A percentile compares a stretch with the other conserved stretches of the same genome.
These are phyloP conservation scores for Plenodomus tracheiphilus DNA, from an alignment of 2,329 filamentous ascomycete species.

Conservation along the genomic window DNA sequence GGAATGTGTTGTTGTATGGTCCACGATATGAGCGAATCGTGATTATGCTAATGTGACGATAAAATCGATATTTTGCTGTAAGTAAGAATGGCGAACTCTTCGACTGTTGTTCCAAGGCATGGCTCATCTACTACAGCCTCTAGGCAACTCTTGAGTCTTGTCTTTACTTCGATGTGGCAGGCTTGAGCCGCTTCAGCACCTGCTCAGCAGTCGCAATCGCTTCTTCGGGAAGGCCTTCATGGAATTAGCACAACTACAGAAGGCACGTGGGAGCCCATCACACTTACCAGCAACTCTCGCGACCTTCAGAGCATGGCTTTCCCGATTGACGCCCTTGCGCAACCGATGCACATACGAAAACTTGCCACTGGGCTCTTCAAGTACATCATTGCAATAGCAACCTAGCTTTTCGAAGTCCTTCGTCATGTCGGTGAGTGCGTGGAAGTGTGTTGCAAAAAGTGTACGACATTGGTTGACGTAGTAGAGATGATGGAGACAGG, in stretches of 20 bases:
- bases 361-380: slow-evolving; percentile 63
- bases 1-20: neutral
- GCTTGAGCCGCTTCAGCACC: slow-evolving; percentile 52
- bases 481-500: slow-evolving; percentile 82
- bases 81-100: neutral
- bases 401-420: slow-evolving; percentile 62
- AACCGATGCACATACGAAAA: slow-evolving; percentile 89
- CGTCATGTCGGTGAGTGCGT: slow-evolving; percentile 78
- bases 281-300: slow-evolving; percentile 71
- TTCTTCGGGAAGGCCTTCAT: slow-evolving; percentile 66
- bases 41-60: neutral
- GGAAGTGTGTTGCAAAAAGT: slow-evolving; percentile 95
- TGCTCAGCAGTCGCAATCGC: slow-evolving; percentile 69
- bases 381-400: slow-evolving; percentile 87
- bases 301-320: slow-evolving; percentile 94
- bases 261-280: neutral
- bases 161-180: neutral
- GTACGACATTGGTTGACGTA: slow-evolving; percentile 75
- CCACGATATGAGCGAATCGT: neutral
- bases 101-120: no score
- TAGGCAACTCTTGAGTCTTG: no score
- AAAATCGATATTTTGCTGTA: neutral
- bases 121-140: no score
- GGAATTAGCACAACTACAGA: slow-evolving; percentile 8
- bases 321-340: slow-evolving; percentile 77